Evolutionary conservation across 1,139 yeast genomes (phyloP).

Genomic region (Taiozyma onychis): DNA sequence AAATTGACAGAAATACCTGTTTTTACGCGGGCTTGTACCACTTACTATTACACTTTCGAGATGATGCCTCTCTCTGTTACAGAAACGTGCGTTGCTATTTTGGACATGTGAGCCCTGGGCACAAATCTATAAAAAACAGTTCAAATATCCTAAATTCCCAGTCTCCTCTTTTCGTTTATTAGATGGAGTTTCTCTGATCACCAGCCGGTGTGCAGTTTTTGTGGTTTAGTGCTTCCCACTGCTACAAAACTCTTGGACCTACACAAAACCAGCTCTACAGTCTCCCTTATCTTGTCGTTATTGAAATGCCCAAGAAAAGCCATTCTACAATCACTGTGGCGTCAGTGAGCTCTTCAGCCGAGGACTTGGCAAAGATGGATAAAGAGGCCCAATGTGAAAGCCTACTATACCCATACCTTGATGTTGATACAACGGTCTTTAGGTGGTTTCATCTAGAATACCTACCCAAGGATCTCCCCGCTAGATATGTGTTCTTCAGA

Average conservation of each 20-base stretch:
- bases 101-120: background rate
- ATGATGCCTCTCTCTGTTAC: too few relatives aligned
- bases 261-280: too few relatives aligned
- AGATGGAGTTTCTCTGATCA: background rate
- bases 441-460: background rate
- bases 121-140: background rate
- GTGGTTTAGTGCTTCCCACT: too few relatives aligned
- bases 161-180: background rate
- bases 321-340: background rate
- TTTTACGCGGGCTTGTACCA: too few relatives aligned
- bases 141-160: background rate
- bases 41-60: too few relatives aligned
- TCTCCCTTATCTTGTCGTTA: background rate
- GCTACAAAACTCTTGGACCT: too few relatives aligned
- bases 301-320: background rate
- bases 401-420: background rate
- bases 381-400: background rate
- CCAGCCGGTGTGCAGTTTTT: too few relatives aligned
- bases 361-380: background rate
- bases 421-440: background rate
- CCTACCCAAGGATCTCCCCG: background rate
- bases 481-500: background rate
- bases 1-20: too few relatives aligned
- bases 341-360: background rate
- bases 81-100: background rate